Conservation (phyloP, 805 yeast genomes). For the Metschnikowia borealis region DNA sequence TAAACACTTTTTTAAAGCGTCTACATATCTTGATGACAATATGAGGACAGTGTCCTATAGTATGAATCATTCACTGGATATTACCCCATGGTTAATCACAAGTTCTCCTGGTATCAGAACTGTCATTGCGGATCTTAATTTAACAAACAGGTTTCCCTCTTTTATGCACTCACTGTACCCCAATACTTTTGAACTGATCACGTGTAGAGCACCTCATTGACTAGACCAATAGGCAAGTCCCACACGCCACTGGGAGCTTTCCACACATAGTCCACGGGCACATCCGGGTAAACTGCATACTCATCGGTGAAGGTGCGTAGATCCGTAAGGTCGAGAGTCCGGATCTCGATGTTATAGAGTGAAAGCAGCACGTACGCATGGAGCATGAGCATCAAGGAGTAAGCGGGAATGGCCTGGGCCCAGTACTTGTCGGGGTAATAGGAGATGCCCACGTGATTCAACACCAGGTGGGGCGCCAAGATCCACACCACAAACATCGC, state of each 20-base stretch:
- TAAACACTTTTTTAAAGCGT: too few relatives aligned
- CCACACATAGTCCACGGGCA: slow-evolving; percentile 40
- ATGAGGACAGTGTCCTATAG: too few relatives aligned
- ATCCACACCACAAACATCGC: slow-evolving; percentile 68
- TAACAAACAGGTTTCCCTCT: too few relatives aligned
- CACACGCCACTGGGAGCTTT: slow-evolving; percentile 77
- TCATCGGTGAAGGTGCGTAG: slow-evolving; percentile 66
- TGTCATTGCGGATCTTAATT: too few relatives aligned
- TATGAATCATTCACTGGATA: too few relatives aligned
- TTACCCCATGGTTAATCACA: too few relatives aligned
- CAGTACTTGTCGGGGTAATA: slow-evolving; percentile 90
- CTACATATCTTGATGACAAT: too few relatives aligned
- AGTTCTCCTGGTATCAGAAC: too few relatives aligned
- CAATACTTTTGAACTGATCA: neutral
- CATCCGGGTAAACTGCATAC: slow-evolving; percentile 38
- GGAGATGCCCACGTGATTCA: slow-evolving; percentile 51
- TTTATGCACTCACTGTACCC: too few relatives aligned
- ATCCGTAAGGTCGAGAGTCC: slow-evolving; percentile 57
- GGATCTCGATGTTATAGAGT: slow-evolving; percentile 70
- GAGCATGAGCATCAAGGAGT: slow-evolving; percentile 64
- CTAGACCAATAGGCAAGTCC: slow-evolving; percentile 74
- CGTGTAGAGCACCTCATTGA: slow-evolving; percentile 58
- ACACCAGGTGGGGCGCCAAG: slow-evolving; percentile 55
- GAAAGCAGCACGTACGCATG: slow-evolving; percentile 69
- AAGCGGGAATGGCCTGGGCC: slow-evolving; percentile 77